These are phyloP conservation scores for Fusarium sp. DNA, from an alignment of 2,329 filamentous ascomycete genomes.

Conservation along the genomic window DNA sequence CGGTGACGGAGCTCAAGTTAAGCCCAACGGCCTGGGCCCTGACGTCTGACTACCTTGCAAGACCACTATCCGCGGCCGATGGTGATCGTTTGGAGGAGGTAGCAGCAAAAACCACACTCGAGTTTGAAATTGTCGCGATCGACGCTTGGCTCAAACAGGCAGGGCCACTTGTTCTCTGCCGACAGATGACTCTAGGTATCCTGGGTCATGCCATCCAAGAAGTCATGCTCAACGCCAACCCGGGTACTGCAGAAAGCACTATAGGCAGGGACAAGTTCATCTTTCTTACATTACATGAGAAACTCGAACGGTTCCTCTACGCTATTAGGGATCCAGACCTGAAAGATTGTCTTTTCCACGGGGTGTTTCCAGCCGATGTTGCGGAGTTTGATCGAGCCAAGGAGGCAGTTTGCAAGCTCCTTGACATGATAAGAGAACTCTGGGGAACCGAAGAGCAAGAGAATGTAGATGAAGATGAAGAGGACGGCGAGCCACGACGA, in stretches of 20 bases:
- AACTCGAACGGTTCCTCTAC: background rate
- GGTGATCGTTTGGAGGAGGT: background rate
- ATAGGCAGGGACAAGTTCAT: background rate
- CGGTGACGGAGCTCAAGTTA: background rate
- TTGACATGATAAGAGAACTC: background rate
- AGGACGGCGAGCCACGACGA: background rate
- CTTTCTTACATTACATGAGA: background rate
- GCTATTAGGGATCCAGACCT: background rate
- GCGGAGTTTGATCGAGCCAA: background rate
- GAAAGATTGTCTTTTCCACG: background rate
- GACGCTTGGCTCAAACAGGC: background rate
- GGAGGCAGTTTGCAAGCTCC: background rate
- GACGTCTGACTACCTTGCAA: background rate
- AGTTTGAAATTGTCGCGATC: background rate
- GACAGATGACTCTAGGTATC: background rate
- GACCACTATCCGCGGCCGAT: background rate
- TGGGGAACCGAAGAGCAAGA: background rate
- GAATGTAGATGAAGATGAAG: background rate
- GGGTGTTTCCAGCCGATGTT: background rate
- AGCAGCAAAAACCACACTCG: background rate
- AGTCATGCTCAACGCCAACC: background rate
- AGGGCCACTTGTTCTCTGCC: background rate
- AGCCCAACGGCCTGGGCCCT: background rate
- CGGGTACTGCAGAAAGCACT: background rate
- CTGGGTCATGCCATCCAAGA: background rate